Conservation (phyloP, 371 early-diverging fungal species). For the Parasitella parasitica region DNA sequence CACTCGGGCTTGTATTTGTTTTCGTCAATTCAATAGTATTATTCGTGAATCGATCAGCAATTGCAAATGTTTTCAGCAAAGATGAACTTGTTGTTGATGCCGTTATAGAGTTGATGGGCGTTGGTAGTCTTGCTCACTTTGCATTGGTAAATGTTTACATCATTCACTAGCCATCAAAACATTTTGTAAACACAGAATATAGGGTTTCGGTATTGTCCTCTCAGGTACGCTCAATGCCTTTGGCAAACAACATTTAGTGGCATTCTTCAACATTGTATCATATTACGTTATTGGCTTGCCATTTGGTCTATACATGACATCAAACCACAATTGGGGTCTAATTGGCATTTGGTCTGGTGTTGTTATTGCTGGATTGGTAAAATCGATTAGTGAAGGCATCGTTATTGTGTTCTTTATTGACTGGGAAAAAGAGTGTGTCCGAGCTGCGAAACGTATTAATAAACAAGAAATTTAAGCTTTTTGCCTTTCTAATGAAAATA, state of each 20-base stretch:
- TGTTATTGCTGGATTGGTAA: slow-evolving; percentile 34
- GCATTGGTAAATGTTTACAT: slow-evolving; percentile 43
- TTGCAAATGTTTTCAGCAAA: slow-evolving; percentile 42
- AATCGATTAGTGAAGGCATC: slow-evolving; percentile 24
- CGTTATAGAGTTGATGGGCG: slow-evolving; percentile 59
- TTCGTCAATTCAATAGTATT: slow-evolving; percentile 23
- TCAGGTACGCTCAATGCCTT: slow-evolving; percentile 39
- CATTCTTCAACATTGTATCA: slow-evolving; percentile 30
- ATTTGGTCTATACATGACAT: slow-evolving; percentile 38
- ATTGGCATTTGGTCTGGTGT: slow-evolving; percentile 44
- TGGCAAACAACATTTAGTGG: slow-evolving; percentile 42
- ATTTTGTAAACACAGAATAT: background rate
- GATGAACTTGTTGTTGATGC: slow-evolving; percentile 50
- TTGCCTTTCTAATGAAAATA: too few species aligned
- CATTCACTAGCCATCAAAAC: too few species aligned
- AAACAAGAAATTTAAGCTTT: slow-evolving; percentile 20
- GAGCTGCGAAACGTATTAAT: slow-evolving; percentile 19
- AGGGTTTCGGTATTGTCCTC: slow-evolving; percentile 38
- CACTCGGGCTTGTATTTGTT: slow-evolving; percentile 15
- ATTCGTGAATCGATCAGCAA: slow-evolving; percentile 18
- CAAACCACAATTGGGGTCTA: slow-evolving; percentile 27
- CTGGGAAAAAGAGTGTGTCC: slow-evolving; percentile 32
- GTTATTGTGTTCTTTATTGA: slow-evolving; percentile 19
- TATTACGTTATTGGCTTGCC: slow-evolving; percentile 41
- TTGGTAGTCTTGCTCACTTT: slow-evolving; percentile 77